Base-by-base conservation (phyloP, 2,329 filamentous ascomycete genomes). In the Alternaria postmessia region DNA sequence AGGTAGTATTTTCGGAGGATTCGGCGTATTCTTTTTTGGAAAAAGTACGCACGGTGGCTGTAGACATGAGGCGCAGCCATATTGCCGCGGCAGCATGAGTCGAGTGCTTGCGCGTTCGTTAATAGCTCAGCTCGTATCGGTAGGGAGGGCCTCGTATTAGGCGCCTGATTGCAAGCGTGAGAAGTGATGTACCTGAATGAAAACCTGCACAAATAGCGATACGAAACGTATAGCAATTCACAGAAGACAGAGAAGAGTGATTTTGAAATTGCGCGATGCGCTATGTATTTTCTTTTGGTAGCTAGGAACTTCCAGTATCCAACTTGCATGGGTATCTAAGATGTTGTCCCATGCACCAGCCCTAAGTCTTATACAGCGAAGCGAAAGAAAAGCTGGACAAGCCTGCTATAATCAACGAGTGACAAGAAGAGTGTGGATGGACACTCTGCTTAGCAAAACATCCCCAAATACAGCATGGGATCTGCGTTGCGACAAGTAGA, bases 361-460 rank as follows among this genome's bases (percentile, higher is more conserved):
- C 68, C 65, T 63, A 67, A 64, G 60, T 69, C 57, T 60, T 75
- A 59, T 72, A 76, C 70, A 75, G 56, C 24, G 63, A 69, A 69
- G 63, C 57, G 59, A 57, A 61, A 44, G 52, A 61, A 38, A 39
- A 49, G 30, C 46, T 16, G 30, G 46, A 20, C 46, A 49, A 49
- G 46, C 46, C 46, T 16, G 32, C 46, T 49, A 5, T 52, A 52
- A 55, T 53, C 28, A 71, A 70, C 24, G 73, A 77, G 72, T 53
- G 72, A 75, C 73, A 73, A 69, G 66, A 72, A 76, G 55, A 59
- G 48, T 49, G 65, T 39, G 30, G 24, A 51, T 28, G 26, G 43
- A 18, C 24, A 49, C 39, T 62, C 51, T 41, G 42, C 41, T 49
- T 20, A 6, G 30, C 46, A 26, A 64, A 48, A 42, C 53, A 65